Percentiles rank a stretch among this genome's conserved stretches.
Evolutionary conservation across 2,329 filamentous ascomycete genomes (phyloP).

Genomic region (Fusarium annulatum): DNA sequence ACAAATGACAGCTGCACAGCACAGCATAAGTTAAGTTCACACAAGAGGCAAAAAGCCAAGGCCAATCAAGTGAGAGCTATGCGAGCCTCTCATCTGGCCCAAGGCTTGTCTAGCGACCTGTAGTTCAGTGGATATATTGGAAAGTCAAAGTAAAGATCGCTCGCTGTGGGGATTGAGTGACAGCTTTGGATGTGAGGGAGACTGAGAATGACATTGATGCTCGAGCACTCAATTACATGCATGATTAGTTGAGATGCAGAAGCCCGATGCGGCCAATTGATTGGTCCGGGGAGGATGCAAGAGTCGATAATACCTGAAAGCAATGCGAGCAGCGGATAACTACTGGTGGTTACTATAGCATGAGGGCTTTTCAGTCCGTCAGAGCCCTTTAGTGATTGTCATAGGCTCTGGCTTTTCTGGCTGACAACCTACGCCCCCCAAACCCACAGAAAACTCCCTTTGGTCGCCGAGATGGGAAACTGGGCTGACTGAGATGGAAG

Average conservation of each 20-base stretch:
- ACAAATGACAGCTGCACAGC: constrained; percentile 28
- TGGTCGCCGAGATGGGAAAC: constrained; percentile 25
- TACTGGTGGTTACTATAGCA: constrained; percentile 17
- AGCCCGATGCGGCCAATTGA: constrained; percentile 21
- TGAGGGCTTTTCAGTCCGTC: constrained; percentile 13
- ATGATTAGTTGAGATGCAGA: constrained; percentile 41
- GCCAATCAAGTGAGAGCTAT: constrained; percentile 11
- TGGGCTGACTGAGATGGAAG: constrained; percentile 14
- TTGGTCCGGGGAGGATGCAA: constrained; percentile 34
- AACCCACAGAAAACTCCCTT: constrained; percentile 21
- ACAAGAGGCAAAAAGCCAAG: constrained; percentile 1
- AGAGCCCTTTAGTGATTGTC: constrained; percentile 4
- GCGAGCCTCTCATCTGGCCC: constrained; percentile 8
- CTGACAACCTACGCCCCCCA: constrained; percentile 17
- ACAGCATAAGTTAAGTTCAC: constrained; percentile 6
- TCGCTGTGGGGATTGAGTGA: constrained; percentile 10
- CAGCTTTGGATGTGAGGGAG: constrained; percentile 17
- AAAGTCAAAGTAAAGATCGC: constrained; percentile 11
- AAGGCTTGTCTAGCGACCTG: constrained; percentile 20
- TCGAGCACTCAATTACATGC: constrained; percentile 41
- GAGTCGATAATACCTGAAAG: constrained; percentile 22
- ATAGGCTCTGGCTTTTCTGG: constrained; percentile 22
- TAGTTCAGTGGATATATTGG: constrained; percentile 28
- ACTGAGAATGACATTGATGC: constrained; percentile 5
- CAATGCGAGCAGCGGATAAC: constrained; percentile 20